These are phyloP conservation scores for Mortierella sp. DNA, from an alignment of 371 early-diverging fungal genomes.

Conservation along the genomic window DNA sequence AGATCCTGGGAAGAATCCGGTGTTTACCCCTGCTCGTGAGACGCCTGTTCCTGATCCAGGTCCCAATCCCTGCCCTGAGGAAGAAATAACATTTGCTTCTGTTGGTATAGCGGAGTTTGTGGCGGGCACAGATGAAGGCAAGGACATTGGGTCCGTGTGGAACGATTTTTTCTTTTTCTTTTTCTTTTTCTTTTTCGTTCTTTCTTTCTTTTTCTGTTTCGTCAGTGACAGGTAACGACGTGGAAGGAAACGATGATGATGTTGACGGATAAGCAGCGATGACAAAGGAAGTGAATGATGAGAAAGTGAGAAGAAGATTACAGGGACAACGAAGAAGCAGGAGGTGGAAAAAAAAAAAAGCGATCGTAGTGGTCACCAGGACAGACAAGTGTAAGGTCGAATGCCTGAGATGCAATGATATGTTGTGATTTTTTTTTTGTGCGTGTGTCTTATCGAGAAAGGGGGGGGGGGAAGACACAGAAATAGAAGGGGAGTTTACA, in stretches of 20 bases:
- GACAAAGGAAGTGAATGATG: constrained; percentile 7
- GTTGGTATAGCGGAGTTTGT: neutral
- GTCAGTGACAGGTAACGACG: neutral
- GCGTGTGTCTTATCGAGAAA: neutral
- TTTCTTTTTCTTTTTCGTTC: neutral
- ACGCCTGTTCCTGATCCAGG: constrained; percentile 23
- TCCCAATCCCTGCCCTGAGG: constrained; percentile 23
- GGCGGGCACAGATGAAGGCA: constrained; percentile 9
- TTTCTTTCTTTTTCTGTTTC: neutral
- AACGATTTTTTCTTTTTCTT: neutral
- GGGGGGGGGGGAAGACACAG: no score
- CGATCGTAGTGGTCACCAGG: neutral
- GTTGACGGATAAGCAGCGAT: neutral
- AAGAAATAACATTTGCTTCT: constrained; percentile 12
- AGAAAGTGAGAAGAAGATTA: neutral
- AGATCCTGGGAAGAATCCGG: constrained; percentile 1
- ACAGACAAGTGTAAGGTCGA: neutral
- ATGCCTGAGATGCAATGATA: no score
- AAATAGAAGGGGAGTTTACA: neutral
- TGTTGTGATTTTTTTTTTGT: neutral
- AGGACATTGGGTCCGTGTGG: constrained; percentile 25
- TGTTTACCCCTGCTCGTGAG: constrained; percentile 4
- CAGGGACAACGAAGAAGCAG: constrained; percentile 5
- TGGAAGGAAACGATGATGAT: neutral
- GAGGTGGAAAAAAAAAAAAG: constrained; percentile 4